These are phyloP conservation scores for Inosperma sp. DNA, from an alignment of 768 basidiomycete genomes.

Conservation along the genomic window DNA sequence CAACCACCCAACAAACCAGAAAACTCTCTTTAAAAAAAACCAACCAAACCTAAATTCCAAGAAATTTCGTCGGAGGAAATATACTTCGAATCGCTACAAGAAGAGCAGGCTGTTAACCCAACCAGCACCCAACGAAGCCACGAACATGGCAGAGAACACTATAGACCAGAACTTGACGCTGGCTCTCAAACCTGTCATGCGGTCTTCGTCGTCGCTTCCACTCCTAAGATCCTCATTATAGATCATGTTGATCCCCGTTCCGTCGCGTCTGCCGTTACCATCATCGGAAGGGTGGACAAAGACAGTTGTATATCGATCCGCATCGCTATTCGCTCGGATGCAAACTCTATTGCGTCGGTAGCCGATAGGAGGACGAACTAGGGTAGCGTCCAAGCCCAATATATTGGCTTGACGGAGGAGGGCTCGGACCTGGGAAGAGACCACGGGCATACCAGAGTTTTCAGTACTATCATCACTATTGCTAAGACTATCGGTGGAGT, in stretches of 20 bases:
- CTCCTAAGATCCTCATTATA: slow-evolving; percentile 1
- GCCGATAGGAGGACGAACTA: slow-evolving; percentile 8
- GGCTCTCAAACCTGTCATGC: no score
- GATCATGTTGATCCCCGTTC: slow-evolving; percentile 5
- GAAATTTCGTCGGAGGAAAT: no score
- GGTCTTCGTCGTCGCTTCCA: no score
- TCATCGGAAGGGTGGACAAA: no score
- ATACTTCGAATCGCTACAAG: no score
- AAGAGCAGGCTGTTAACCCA: not conserved
- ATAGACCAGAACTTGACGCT: not conserved
- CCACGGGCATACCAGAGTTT: slow-evolving; percentile 1
- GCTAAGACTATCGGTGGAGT: slow-evolving; percentile 5
- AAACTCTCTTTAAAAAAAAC: no score
- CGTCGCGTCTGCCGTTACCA: not conserved
- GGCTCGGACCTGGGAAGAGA: not conserved
- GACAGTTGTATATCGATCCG: slow-evolving; percentile 5
- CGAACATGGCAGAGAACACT: slow-evolving; percentile 1
- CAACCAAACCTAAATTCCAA: no score
- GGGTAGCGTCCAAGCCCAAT: slow-evolving; percentile 1
- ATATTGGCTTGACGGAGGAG: slow-evolving; percentile 6
- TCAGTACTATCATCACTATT: slow-evolving; percentile 3
- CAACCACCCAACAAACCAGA: no score
- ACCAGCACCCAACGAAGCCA: not conserved
- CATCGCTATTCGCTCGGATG: slow-evolving; percentile 3
- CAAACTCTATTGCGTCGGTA: slow-evolving; percentile 1